Conservation (phyloP, 192 early-diverging fungal species). For the Mortierella alpina region DNA sequence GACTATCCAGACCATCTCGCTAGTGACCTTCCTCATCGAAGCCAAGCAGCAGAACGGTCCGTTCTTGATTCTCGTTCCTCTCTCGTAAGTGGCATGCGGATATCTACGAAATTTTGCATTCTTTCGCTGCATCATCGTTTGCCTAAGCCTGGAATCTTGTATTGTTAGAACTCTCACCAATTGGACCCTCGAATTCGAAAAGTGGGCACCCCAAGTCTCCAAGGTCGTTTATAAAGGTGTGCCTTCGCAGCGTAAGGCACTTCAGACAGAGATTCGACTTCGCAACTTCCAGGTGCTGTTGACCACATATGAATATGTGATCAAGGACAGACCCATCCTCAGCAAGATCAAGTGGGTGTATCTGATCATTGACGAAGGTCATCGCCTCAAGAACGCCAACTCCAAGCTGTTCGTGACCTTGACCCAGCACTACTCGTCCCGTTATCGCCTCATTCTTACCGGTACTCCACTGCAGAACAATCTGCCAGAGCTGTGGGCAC, state of each 20-base stretch:
- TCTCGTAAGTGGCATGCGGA: slow-evolving; percentile 69
- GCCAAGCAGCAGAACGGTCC: slow-evolving; percentile 94
- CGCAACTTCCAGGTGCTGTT: slow-evolving; percentile 94
- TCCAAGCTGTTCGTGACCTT: slow-evolving; percentile 89
- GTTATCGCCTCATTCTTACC: slow-evolving; percentile 95
- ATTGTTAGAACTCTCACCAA: slow-evolving; percentile 84
- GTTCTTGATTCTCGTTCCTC: slow-evolving; percentile 95
- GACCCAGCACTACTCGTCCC: slow-evolving; percentile 87
- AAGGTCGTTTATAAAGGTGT: slow-evolving; percentile 96
- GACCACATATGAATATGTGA: slow-evolving; percentile 98
- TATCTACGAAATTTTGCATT: background rate
- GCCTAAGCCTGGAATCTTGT: too few species aligned
- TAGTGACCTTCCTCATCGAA: slow-evolving; percentile 96
- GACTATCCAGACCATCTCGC: slow-evolving; percentile 95
- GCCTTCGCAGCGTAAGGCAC: slow-evolving; percentile 75
- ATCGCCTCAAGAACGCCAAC: slow-evolving; percentile 97
- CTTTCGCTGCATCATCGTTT: slow-evolving; percentile 56
- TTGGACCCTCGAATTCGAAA: slow-evolving; percentile 97
- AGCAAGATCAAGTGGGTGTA: slow-evolving; percentile 96
- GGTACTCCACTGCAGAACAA: slow-evolving; percentile 99
- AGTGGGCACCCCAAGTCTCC: slow-evolving; percentile 92
- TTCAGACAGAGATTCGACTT: slow-evolving; percentile 77
- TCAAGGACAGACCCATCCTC: slow-evolving; percentile 89
- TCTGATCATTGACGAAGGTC: slow-evolving; percentile 99
- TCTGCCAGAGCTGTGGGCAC: slow-evolving; percentile 94